Evolutionary conservation across 768 basidiomycete genomes (phyloP).

Genomic region (Polyporus arcularius): DNA sequence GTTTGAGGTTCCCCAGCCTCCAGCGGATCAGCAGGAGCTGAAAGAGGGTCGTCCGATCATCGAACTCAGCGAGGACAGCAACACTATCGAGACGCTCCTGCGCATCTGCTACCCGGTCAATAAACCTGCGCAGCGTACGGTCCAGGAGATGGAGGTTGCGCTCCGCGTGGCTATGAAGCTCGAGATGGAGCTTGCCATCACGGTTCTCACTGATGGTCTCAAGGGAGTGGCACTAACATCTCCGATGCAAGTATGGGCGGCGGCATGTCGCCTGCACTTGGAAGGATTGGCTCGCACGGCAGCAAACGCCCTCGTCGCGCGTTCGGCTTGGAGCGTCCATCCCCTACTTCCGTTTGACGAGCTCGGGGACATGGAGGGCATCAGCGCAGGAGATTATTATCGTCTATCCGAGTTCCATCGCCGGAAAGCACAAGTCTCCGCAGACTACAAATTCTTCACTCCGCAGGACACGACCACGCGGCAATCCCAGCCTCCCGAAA

Average conservation of each 20-base stretch:
- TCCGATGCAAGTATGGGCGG: conserved; percentile 5
- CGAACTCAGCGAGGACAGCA: conserved; percentile 9
- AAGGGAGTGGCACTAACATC: background rate
- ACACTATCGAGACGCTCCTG: conserved; percentile 20
- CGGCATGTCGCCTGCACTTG: conserved; percentile 1
- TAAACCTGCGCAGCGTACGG: background rate
- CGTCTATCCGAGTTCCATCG: conserved; percentile 2
- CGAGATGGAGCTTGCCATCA: conserved; percentile 11
- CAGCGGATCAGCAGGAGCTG: background rate
- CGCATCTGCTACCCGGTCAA: conserved; percentile 22
- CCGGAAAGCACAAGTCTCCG: too few relatives aligned
- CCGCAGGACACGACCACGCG: background rate
- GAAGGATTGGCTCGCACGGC: conserved; percentile 7
- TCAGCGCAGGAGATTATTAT: conserved; percentile 8
- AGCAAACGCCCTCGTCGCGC: background rate
- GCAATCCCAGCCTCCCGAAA: too few relatives aligned
- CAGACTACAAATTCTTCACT: background rate
- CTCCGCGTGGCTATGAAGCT: conserved; percentile 22
- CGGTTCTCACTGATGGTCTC: background rate
- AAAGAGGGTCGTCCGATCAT: conserved; percentile 2
- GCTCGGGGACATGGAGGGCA: conserved; percentile 8
- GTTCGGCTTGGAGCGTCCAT: too few relatives aligned
- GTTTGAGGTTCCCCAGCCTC: conserved; percentile 50
- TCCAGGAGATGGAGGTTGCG: conserved; percentile 6
- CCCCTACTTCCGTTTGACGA: background rate